These are phyloP conservation scores for Pythium utonaiense DNA, from an alignment of 352 stramenopile species.

Conservation along the genomic window DNA sequence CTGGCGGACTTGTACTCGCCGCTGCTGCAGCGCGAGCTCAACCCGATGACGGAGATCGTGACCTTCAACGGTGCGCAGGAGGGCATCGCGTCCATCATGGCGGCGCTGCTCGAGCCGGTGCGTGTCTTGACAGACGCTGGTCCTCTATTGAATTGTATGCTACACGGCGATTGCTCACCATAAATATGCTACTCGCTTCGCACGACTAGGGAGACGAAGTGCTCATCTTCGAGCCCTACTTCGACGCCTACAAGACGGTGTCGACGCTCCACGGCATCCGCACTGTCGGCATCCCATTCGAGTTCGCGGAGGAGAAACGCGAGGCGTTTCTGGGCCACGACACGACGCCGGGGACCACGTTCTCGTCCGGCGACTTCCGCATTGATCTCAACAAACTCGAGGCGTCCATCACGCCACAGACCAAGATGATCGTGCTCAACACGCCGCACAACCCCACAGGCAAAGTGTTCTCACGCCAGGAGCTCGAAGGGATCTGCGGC, in stretches of 20 bases:
- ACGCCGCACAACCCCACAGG: conserved; percentile 99
- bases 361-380: conserved; percentile 73
- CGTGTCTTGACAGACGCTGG: not conserved
- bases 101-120: conserved; percentile 68
- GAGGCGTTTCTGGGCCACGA: conserved; percentile 33
- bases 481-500: conserved; percentile 91
- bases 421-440: conserved; percentile 96
- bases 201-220: conserved; percentile 82
- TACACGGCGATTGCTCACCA: not conserved
- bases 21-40: conserved; percentile 54
- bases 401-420: conserved; percentile 83
- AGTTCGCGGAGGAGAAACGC: conserved; percentile 45
- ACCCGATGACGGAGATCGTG: conserved; percentile 80
- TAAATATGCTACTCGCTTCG: not conserved
- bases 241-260: conserved; percentile 88
- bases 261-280: conserved; percentile 79
- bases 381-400: conserved; percentile 88
- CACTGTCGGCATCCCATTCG: conserved; percentile 69
- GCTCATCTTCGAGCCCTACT: conserved; percentile 88
- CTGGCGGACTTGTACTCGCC: conserved; percentile 80
- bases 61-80: conserved; percentile 88
- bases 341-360: conserved; percentile 19
- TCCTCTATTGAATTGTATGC: not conserved
- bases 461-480: conserved; percentile 94
- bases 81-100: conserved; percentile 79